phyloP scores from a whole-genome alignment of 306 rosid genomes.

The Prinsepia uniflora region DNA sequence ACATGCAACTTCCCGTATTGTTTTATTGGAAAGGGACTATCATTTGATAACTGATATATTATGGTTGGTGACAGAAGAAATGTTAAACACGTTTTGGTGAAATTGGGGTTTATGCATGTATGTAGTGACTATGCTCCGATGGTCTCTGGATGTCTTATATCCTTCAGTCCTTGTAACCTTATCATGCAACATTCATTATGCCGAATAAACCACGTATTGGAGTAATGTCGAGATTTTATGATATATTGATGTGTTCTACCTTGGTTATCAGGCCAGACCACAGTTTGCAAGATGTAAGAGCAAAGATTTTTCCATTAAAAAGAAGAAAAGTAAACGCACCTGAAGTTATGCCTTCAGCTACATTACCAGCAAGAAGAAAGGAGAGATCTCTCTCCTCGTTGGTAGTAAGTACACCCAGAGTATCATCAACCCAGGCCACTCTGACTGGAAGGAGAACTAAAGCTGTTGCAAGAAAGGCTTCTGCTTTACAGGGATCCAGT shows the following conservation, averaged over 20 bases:
- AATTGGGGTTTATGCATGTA: background rate
- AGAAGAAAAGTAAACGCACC: conserved; percentile 58
- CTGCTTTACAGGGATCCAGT: conserved; percentile 49
- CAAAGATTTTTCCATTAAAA: conserved; percentile 75
- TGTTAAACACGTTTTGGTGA: background rate
- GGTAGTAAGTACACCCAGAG: conserved; percentile 90
- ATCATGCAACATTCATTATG: background rate
- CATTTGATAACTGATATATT: background rate
- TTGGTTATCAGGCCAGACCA: conserved; percentile 84
- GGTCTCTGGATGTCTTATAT: background rate
- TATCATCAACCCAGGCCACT: conserved; percentile 59
- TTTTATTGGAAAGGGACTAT: background rate
- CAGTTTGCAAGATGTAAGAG: conserved; percentile 76
- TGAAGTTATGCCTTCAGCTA: conserved; percentile 46
- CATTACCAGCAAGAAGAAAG: conserved; percentile 76
- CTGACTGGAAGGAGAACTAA: conserved; percentile 81
- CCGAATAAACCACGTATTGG: too few relatives aligned
- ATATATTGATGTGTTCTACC: conserved; percentile 16
- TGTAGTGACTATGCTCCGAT: background rate
- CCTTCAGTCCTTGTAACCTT: conserved; percentile 3
- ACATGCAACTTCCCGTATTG: background rate
- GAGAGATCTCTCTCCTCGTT: conserved; percentile 93
- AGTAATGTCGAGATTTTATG: background rate
- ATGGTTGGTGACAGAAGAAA: background rate
- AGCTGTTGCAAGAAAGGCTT: conserved; percentile 67